Percentiles rank a stretch among this genome's conserved stretches.
Evolutionary conservation across 176 grass and related monocot species (phyloP).

Genomic region (Bonia amplexicaulis): DNA sequence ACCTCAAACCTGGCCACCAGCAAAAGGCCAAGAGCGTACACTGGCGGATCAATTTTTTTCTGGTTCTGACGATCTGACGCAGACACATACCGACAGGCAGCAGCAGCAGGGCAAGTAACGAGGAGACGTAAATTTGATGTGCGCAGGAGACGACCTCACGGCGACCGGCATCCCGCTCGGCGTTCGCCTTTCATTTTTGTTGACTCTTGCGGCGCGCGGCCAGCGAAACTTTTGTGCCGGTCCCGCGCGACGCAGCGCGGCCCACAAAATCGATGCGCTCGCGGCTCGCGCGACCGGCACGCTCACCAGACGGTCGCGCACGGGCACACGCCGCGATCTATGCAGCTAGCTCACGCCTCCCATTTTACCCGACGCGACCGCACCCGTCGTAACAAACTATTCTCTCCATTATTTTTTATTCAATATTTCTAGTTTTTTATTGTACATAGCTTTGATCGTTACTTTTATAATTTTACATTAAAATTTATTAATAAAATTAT

Average conservation of each 20-base stretch:
- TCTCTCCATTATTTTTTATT: not conserved
- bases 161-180: not conserved
- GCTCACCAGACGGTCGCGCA: not conserved
- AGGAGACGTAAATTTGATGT: not conserved
- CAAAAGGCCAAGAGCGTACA: conserved; percentile 16
- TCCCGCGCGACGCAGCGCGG: not conserved
- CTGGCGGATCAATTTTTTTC: not conserved
- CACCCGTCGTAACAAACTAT: not conserved
- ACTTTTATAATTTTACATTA: too few species aligned
- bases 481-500: too few species aligned
- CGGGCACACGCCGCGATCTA: not conserved
- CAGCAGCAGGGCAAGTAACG: not conserved
- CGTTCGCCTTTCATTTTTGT: not conserved
- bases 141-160: not conserved
- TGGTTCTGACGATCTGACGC: not conserved
- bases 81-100: not conserved
- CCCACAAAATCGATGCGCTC: not conserved
- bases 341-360: not conserved
- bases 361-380: not conserved
- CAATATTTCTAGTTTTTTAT: too few species aligned
- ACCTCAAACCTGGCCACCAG: conserved; percentile 11
- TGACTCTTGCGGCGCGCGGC: not conserved
- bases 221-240: not conserved
- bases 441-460: too few species aligned
- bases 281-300: too few species aligned